A percentile compares a stretch with the other conserved stretches of the same genome.
Conservation (phyloP, 345 rosid genomes). For the Aurinia saxatilis region DNA sequence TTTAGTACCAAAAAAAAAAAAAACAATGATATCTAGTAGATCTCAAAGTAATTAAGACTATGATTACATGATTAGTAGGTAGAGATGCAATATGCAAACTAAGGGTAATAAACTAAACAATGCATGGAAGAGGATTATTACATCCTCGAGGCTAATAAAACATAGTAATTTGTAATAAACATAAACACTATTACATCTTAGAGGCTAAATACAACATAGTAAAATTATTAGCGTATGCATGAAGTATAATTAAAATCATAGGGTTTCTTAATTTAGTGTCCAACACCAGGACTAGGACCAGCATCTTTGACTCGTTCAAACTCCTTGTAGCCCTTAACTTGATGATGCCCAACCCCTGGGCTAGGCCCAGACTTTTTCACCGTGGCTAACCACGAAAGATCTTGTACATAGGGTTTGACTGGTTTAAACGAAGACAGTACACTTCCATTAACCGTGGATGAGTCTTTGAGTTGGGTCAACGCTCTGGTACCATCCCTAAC, state of each 20-base stretch:
- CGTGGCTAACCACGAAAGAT: conserved; percentile 13
- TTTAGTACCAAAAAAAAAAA: too few relatives aligned
- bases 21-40: too few relatives aligned
- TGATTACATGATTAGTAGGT: not conserved
- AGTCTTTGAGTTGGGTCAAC: not conserved
- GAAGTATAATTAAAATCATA: not conserved
- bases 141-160: not conserved
- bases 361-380: conserved; percentile 25
- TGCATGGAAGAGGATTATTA: too few relatives aligned
- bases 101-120: not conserved
- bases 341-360: conserved; percentile 25
- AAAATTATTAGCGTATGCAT: not conserved
- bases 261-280: conserved; percentile 4
- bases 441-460: conserved; percentile 12
- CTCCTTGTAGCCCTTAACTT: conserved; percentile 10
- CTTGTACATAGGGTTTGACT: not conserved
- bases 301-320: not conserved
- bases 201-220: not conserved
- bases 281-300: conserved; percentile 18
- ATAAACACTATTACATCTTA: not conserved
- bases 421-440: conserved; percentile 16
- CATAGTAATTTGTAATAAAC: not conserved
- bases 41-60: too few relatives aligned
- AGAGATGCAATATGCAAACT: not conserved
- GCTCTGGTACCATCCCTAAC: conserved; percentile 8